phyloP scores from a whole-genome alignment of 192 early-diverging fungal genomes.

The Pilobolus umbonatus region DNA sequence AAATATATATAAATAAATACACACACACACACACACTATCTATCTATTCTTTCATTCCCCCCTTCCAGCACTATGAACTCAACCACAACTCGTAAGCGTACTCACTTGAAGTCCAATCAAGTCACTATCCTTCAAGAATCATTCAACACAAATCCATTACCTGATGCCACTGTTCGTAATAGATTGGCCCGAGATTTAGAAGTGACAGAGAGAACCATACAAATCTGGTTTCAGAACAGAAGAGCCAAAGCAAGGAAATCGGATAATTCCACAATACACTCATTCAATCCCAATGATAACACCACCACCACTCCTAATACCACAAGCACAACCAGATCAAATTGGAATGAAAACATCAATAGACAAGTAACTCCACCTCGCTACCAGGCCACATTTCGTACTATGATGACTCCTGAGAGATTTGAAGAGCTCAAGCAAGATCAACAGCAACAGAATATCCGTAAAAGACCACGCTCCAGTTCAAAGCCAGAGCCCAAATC shows the following conservation, averaged over 20 bases:
- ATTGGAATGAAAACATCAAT: neutral
- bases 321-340: constrained; percentile 4
- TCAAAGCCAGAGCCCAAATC: constrained; percentile 19
- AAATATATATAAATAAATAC: neutral
- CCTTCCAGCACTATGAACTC: constrained; percentile 4
- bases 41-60: no score
- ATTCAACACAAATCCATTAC: constrained; percentile 62
- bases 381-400: constrained; percentile 23
- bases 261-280: constrained; percentile 19
- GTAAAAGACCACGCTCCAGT: constrained; percentile 13
- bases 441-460: neutral
- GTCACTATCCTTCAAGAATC: constrained; percentile 63
- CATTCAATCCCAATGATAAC: constrained; percentile 4
- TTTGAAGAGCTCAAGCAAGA: constrained; percentile 46
- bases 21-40: neutral
- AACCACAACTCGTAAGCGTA: constrained; percentile 38
- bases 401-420: constrained; percentile 28
- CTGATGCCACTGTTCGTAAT: constrained; percentile 56
- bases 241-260: constrained; percentile 70
- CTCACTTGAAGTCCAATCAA: constrained; percentile 59
- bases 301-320: constrained; percentile 8
- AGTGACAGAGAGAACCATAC: constrained; percentile 66
- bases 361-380: constrained; percentile 8
- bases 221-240: constrained; percentile 86
- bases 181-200: constrained; percentile 57